Conservation (phyloP, 169 alveolate genomes). For the Eimeria mitis region DNA sequence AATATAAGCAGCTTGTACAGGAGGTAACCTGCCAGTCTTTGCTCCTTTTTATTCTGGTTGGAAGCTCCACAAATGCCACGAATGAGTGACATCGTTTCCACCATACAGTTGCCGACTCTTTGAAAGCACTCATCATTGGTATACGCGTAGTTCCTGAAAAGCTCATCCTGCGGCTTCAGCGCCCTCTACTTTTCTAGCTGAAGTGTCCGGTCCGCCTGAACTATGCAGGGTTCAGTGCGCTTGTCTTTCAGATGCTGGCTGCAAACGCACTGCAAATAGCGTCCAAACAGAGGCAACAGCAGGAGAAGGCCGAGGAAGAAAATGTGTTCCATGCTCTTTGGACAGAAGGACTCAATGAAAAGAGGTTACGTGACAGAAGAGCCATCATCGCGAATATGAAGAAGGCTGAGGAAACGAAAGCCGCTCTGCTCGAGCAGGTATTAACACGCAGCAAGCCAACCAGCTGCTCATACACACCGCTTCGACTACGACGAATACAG, state of each 20-base stretch:
- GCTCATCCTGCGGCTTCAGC: neutral
- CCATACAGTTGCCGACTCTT: neutral
- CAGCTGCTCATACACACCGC: neutral
- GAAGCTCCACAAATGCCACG: neutral
- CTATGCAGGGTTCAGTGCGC: neutral
- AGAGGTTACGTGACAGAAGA: slow-evolving; percentile 39
- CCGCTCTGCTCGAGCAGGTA: slow-evolving; percentile 67
- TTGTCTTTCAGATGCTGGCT: slow-evolving; percentile 39
- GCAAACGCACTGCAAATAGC: slow-evolving; percentile 65
- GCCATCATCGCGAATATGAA: neutral
- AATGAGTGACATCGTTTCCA: neutral
- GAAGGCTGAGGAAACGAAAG: slow-evolving; percentile 5
- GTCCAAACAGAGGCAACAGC: slow-evolving; percentile 11
- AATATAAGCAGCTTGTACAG: slow-evolving; percentile 12
- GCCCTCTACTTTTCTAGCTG: neutral
- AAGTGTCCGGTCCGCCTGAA: neutral
- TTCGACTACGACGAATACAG: neutral
- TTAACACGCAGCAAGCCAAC: neutral
- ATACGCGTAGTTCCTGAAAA: neutral
- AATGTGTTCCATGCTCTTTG: slow-evolving; percentile 49
- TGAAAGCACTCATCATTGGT: neutral
- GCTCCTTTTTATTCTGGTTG: neutral
- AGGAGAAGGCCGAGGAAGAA: slow-evolving; percentile 28
- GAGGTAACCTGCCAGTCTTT: slow-evolving; percentile 10
- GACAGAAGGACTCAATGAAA: slow-evolving; percentile 65